Base-by-base conservation (phyloP, 768 basidiomycete genomes). In the Pleurotus sapidus region DNA sequence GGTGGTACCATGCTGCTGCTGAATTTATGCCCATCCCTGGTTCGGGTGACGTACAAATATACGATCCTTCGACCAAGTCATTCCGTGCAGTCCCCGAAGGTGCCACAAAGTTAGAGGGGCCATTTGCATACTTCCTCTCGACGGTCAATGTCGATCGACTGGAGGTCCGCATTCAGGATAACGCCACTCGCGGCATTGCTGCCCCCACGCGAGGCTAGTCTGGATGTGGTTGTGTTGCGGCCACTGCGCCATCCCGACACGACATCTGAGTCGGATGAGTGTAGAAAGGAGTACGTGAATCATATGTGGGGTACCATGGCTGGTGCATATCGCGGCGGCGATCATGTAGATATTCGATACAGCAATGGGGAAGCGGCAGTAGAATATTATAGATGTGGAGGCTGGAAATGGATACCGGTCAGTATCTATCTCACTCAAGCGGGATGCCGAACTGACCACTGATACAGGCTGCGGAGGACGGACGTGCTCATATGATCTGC, bases 341-440 rank as follows among this genome's bases (percentile, higher is more conserved):
- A 70, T 3, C 95, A 96, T 65, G 67, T 92, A 57, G 69, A 80
- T 49, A 63, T 90, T 59, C 72, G 76, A 38, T 94, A 91, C 64
- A 70, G 68, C 5, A 70, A 74, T 5, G 84, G 87, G 11, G 74
- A 74, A 14, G 60, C 73, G 0, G 82, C 92, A 3, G 84, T 93
- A 0, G 95, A 97, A 69, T 90, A 90, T 63, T 77, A 87, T 50
- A 80, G 93, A 23, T 89, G 86, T 62, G 82, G 81, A 14, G 87
- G 87, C 5, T 95, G 93, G 87, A 86, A 89, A 62, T 97, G 95
- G 95, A 76, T 75, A 42, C 95, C 94, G 17, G 92, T 93, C 65
- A 65, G 85, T 74, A 46, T 58, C 49, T 24, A 6, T 57, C 23
- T 23, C 43, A 45, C 25, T 2, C 8, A 34, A 34, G 30, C 30